Percentiles rank a stretch among this genome's conserved stretches.
These are phyloP conservation scores for Malbranchea zuffiana DNA, from an alignment of 2,329 filamentous ascomycete genomes.

Conservation along the genomic window DNA sequence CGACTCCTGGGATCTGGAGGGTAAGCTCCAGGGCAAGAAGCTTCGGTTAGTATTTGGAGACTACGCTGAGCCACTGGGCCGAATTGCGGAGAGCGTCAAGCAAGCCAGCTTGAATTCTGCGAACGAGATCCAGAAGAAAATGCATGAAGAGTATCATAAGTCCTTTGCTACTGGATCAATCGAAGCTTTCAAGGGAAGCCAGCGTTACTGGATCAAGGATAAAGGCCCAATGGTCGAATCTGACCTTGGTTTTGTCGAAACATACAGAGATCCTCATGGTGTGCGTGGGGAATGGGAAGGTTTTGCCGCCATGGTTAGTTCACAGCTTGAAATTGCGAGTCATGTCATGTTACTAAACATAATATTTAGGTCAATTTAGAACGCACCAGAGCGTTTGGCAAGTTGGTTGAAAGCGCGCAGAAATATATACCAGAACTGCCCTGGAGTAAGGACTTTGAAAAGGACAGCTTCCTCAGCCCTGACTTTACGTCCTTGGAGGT, in stretches of 20 bases:
- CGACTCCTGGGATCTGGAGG: conserved; percentile 51
- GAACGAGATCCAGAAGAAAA: conserved; percentile 63
- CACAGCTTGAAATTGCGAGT: not conserved
- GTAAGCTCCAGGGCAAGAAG: conserved; percentile 53
- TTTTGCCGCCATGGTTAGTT: conserved; percentile 53
- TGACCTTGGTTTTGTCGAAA: conserved; percentile 77
- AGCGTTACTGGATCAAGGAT: conserved; percentile 72
- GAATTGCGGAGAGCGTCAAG: conserved; percentile 54
- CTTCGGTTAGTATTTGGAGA: conserved; percentile 66
- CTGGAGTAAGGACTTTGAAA: conserved; percentile 83
- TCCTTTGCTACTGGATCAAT: conserved; percentile 67
- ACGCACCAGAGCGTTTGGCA: conserved; percentile 75
- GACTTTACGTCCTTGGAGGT: conserved; percentile 95
- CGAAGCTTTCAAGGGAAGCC: conserved; percentile 67
- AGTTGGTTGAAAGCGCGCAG: conserved; percentile 70
- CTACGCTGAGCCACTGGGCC: conserved; percentile 58
- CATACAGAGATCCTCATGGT: conserved; percentile 71
- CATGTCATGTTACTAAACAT: conserved; percentile 24
- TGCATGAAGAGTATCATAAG: conserved; percentile 62
- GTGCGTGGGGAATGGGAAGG: conserved; percentile 78
- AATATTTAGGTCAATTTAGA: conserved; percentile 60
- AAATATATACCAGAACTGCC: conserved; percentile 78
- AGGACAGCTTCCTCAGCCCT: conserved; percentile 87
- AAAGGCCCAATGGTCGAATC: conserved; percentile 70
- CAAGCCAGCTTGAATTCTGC: conserved; percentile 58